Conservation (phyloP, 352 stramenopile genomes). For the Globisporangium barbulae region DNA sequence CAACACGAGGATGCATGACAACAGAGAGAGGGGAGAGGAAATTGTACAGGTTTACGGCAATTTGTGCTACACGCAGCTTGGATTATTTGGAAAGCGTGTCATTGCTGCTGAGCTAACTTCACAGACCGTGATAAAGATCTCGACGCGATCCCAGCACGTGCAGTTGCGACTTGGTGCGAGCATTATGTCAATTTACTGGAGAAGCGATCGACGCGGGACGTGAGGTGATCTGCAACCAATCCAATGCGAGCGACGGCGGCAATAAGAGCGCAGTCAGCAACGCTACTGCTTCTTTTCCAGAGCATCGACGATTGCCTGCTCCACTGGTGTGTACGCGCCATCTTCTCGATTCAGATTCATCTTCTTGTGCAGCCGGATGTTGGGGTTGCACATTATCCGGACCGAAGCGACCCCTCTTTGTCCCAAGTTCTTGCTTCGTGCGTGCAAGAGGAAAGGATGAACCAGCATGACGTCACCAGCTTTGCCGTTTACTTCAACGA, state of each 20-base stretch:
- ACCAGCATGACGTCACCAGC: slow-evolving; percentile 79
- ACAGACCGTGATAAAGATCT: slow-evolving; percentile 6
- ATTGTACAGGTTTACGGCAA: neutral
- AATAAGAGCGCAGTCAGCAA: neutral
- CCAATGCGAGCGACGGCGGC: neutral
- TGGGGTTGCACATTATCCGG: slow-evolving; percentile 74
- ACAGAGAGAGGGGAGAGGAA: neutral
- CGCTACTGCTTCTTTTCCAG: slow-evolving; percentile 9
- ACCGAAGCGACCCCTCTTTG: slow-evolving; percentile 47
- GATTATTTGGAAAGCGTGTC: neutral
- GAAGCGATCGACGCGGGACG: neutral
- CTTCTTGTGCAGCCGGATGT: slow-evolving; percentile 37
- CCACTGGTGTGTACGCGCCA: slow-evolving; percentile 37
- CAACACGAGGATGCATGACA: neutral
- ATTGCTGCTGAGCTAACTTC: neutral
- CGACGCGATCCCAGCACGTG: slow-evolving; percentile 10
- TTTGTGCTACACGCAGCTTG: neutral
- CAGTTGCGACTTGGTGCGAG: slow-evolving; percentile 12
- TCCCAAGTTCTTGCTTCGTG: slow-evolving; percentile 67
- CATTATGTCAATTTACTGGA: neutral
- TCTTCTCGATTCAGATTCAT: slow-evolving; percentile 43
- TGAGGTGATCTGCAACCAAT: neutral
- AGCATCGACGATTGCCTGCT: slow-evolving; percentile 38
- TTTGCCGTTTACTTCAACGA: slow-evolving; percentile 64
- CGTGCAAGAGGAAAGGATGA: slow-evolving; percentile 78